Evolutionary conservation across 768 basidiomycete genomes (phyloP).

Genomic region (Dentipellis fragilis): DNA sequence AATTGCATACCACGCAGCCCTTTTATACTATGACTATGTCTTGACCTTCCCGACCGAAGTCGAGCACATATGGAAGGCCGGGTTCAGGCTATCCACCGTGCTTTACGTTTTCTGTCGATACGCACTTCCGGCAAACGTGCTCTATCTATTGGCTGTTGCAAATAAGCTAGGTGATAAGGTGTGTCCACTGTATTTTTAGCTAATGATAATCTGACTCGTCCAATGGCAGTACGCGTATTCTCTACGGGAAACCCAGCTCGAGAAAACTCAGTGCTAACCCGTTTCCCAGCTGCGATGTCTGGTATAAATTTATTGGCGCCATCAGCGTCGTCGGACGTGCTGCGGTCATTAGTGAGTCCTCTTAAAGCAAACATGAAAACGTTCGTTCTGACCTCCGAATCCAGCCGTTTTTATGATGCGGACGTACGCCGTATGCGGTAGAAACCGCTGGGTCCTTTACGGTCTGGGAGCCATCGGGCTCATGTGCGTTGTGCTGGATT

Average conservation of each 20-base stretch:
- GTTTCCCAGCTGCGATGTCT: constrained; percentile 17
- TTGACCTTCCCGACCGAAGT: constrained; percentile 24
- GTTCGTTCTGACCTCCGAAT: background rate
- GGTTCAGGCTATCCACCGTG: constrained; percentile 19
- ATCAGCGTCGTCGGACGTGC: constrained; percentile 22
- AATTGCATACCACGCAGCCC: background rate
- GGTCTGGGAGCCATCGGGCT: background rate
- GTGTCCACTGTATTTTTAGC: background rate
- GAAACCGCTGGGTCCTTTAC: background rate
- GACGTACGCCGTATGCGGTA: background rate
- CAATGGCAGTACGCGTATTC: too few species aligned
- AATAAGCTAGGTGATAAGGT: constrained; percentile 11
- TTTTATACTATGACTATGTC: constrained; percentile 25
- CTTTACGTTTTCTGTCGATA: constrained; percentile 27
- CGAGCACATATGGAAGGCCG: constrained; percentile 22
- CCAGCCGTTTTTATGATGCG: background rate
- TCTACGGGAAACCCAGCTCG: too few species aligned
- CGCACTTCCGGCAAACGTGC: constrained; percentile 23
- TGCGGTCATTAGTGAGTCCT: constrained; percentile 19
- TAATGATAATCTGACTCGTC: too few species aligned
- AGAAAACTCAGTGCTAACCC: too few species aligned
- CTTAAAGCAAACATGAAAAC: background rate
- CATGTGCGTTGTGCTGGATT: background rate
- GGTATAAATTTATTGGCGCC: constrained; percentile 20
- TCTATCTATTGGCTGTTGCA: constrained; percentile 19